phyloP scores from a whole-genome alignment of 495 filamentous ascomycete genomes.

The Physcia stellaris region DNA sequence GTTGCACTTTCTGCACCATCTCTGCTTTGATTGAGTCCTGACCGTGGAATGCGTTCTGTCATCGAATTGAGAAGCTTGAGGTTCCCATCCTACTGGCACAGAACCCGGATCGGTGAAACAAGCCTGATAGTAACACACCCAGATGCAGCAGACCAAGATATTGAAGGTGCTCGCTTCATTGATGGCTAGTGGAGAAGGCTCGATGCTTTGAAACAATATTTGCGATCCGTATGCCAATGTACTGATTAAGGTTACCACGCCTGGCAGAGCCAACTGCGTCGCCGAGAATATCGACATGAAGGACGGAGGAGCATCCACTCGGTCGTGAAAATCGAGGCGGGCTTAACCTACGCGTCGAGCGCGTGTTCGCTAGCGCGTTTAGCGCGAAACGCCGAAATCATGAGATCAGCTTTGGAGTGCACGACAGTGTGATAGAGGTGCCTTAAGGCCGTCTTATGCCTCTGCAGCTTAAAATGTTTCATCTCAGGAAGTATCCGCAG shows the following conservation, averaged over 20 bases:
- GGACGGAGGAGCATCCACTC: too few species aligned
- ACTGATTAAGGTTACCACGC: constrained; percentile 35
- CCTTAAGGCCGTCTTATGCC: too few species aligned
- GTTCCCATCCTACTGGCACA: constrained; percentile 20
- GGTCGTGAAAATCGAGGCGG: neutral
- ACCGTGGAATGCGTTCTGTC: constrained; percentile 11
- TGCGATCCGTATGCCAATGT: constrained; percentile 82
- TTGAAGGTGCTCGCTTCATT: constrained; percentile 61
- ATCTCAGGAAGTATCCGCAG: too few species aligned
- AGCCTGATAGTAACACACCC: constrained; percentile 65
- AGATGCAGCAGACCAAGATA: constrained; percentile 51
- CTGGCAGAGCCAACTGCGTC: neutral
- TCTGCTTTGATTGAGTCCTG: constrained; percentile 22
- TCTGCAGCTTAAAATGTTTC: too few species aligned
- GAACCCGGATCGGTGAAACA: constrained; percentile 68
- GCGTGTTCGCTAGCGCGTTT: too few species aligned
- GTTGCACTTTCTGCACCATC: constrained; percentile 83
- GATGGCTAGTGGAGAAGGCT: constrained; percentile 50
- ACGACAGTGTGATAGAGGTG: too few species aligned
- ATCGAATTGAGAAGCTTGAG: constrained; percentile 4
- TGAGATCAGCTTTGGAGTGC: too few species aligned
- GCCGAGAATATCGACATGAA: neutral
- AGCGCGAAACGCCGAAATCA: too few species aligned
- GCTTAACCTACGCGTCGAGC: neutral
- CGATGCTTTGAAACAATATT: constrained; percentile 61